A percentile compares a stretch with the other conserved stretches of the same genome.
These are phyloP conservation scores for Saccharomycopsis sp. DNA, from an alignment of 805 yeast genomes.

Conservation along the genomic window DNA sequence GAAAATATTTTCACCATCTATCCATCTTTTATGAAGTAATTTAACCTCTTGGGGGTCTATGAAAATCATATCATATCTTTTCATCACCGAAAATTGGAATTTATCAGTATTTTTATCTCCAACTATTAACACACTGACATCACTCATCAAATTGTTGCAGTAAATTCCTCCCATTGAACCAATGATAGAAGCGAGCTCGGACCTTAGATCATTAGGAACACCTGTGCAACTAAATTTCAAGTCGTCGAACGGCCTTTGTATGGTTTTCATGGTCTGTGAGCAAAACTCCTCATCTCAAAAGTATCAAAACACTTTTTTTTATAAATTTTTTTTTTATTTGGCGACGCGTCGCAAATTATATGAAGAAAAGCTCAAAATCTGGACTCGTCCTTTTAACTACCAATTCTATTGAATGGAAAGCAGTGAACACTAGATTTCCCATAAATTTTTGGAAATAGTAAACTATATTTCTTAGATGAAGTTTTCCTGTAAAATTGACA, in stretches of 20 bases:
- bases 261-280: too few relatives aligned
- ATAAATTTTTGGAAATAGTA: too few relatives aligned
- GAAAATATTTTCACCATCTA: slow-evolving; percentile 34
- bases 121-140: slow-evolving; percentile 41
- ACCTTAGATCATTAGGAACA: slow-evolving; percentile 12
- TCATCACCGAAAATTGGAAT: slow-evolving; percentile 37
- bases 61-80: slow-evolving; percentile 42
- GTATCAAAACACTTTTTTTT: too few relatives aligned
- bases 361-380: too few relatives aligned
- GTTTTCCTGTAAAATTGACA: too few relatives aligned
- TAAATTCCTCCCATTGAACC: slow-evolving; percentile 37
- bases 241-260: slow-evolving; percentile 15
- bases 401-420: too few relatives aligned
- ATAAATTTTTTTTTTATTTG: too few relatives aligned
- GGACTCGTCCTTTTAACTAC: too few relatives aligned
- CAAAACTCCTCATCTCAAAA: too few relatives aligned
- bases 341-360: too few relatives aligned
- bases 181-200: slow-evolving; percentile 27
- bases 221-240: slow-evolving; percentile 18
- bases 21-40: slow-evolving; percentile 41
- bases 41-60: slow-evolving; percentile 37
- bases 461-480: too few relatives aligned
- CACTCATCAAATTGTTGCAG: slow-evolving; percentile 38
- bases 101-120: slow-evolving; percentile 43
- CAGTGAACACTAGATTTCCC: too few relatives aligned